Percentiles rank a stretch among this genome's conserved stretches.
These are phyloP conservation scores for Sporothrix inflata DNA, from an alignment of 2,329 filamentous ascomycete genomes.

Conservation along the genomic window DNA sequence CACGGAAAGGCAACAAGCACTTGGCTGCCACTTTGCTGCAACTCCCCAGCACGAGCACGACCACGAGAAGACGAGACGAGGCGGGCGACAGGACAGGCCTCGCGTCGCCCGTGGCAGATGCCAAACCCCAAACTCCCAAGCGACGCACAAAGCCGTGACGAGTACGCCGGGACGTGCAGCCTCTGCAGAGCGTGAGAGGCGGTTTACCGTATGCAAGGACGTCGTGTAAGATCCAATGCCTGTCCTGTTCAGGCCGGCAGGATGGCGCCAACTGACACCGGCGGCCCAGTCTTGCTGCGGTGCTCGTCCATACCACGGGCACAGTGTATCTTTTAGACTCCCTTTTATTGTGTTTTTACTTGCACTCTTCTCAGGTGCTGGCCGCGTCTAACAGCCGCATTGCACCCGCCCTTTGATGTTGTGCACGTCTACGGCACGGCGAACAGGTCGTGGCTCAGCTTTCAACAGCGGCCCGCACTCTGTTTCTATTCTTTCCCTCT, in stretches of 20 bases:
- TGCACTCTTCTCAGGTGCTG: not conserved
- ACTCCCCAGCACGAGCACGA: not conserved
- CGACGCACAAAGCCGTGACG: constrained; percentile 9
- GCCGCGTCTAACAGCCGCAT: constrained; percentile 26
- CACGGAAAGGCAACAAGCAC: constrained; percentile 1
- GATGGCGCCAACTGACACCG: constrained; percentile 10
- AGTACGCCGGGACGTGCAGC: constrained; percentile 21
- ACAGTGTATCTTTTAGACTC: not conserved
- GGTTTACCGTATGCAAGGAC: not conserved
- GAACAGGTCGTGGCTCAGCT: constrained; percentile 18
- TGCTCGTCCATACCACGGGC: constrained; percentile 6
- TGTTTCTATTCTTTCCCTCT: not conserved
- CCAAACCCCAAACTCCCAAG: not conserved
- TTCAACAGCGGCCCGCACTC: not conserved
- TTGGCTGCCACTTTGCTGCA: constrained; percentile 2
- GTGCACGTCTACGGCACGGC: constrained; percentile 27
- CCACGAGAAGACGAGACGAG: constrained; percentile 11
- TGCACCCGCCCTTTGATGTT: constrained; percentile 20
- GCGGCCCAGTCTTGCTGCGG: not conserved
- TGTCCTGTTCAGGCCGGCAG: not conserved
- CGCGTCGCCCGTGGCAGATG: constrained; percentile 15
- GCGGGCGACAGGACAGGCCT: not conserved
- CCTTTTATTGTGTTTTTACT: not conserved
- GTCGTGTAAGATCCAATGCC: constrained; percentile 11
- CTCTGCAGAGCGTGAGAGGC: constrained; percentile 11